Evolutionary conservation across 139 green algal species (phyloP).

Genomic region (Chlorella sp.): DNA sequence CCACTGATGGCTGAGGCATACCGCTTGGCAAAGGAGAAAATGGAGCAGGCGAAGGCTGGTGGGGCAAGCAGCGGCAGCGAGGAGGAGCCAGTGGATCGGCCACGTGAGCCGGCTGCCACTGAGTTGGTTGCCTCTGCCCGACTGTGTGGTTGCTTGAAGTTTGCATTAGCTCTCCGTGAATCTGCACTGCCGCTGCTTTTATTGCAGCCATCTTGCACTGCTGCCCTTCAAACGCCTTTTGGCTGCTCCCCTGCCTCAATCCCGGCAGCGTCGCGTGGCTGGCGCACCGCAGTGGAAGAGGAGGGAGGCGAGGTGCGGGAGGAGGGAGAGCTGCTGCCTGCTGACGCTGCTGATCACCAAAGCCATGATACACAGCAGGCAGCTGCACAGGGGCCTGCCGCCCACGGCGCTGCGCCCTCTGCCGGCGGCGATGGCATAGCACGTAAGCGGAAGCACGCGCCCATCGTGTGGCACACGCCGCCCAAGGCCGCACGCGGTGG

Average conservation of each 20-base stretch:
- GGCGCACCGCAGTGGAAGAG: conserved; percentile 1
- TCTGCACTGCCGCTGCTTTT: not conserved
- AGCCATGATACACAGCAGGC: not conserved
- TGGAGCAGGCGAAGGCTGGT: conserved; percentile 7
- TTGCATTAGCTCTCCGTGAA: too few species aligned
- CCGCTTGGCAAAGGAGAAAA: conserved; percentile 15
- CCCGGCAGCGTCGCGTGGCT: conserved; percentile 17
- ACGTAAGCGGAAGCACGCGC: conserved; percentile 39
- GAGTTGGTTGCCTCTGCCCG: not conserved
- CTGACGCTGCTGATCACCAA: not conserved
- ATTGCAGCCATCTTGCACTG: not conserved
- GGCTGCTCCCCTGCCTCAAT: not conserved
- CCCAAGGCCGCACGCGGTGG: not conserved
- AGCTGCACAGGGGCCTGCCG: too few species aligned
- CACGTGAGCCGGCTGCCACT: not conserved
- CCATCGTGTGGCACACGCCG: conserved; percentile 42
- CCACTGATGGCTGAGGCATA: conserved; percentile 40
- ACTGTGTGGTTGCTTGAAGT: too few species aligned
- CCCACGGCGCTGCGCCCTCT: not conserved
- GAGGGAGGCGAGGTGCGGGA: conserved; percentile 8
- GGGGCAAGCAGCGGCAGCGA: not conserved
- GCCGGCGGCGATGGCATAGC: not conserved
- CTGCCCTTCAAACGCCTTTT: not conserved
- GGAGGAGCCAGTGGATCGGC: not conserved
- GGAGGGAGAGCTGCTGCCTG: conserved; percentile 19